Base-by-base conservation (phyloP, 768 basidiomycete genomes). In the Mycena rebaudengoi region DNA sequence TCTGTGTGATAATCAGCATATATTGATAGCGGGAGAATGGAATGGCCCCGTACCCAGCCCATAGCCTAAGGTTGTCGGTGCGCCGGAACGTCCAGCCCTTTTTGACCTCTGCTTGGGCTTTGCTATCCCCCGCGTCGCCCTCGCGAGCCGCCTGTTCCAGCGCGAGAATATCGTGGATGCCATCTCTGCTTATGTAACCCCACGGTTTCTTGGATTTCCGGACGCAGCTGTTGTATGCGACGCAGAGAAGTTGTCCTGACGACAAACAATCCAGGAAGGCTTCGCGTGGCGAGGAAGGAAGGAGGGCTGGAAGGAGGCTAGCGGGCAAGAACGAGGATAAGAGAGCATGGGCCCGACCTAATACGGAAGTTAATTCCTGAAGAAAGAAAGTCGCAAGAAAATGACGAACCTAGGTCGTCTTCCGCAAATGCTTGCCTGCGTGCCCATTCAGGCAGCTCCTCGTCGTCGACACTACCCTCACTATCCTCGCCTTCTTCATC, bases 61-160 rank as follows among this genome's bases (percentile, higher is more conserved):
- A 96, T 21, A 95, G 74, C 25, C 92, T 82, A 28, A 97, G 77
- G 72, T 96, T 97, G 75, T 96, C 95, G 2, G 88, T 92, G 58
- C 94, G 78, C 62, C 95, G 80, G 73, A 95, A 96, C 20, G 94
- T 94, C 91, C 92, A 94, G 0, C 89, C 87, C 62, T 82, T 84
- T 76, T 83, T 86, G 6, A 73, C 73, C 45, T 60, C 51, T 16
- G 52, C 79, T 80, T 61, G 84, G 83, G 25, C 73, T 20, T 72
- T 71, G 13, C 70, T 75, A 41, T 81, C 79, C 4, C 71, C 79
- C 25, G 68, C 70, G 0, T 66, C 69, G 21, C 73, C 75, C 13
- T 76, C 73, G 6, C 44, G 56, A 7, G 79, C 79, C 0, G 83
- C 81, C 55, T 76, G 78, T 71, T 93, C 91, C 16, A 94, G 84